Conservation (phyloP, 75 land plant species). For the Picea glauca region DNA sequence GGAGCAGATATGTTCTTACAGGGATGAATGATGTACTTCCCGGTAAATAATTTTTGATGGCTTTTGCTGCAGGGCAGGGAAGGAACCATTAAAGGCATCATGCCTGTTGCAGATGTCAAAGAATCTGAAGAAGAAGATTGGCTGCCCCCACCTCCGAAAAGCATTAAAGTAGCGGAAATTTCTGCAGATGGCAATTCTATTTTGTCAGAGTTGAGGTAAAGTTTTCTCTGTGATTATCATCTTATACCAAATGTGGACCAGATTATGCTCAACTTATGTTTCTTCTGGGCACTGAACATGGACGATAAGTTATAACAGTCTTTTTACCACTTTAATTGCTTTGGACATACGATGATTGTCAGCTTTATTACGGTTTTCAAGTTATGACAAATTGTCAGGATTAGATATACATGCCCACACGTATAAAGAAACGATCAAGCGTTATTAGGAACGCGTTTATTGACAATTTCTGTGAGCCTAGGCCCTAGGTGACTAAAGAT, state of each 20-base stretch:
- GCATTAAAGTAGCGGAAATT: neutral
- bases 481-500: too few species aligned
- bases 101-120: neutral
- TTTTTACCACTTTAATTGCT: too few species aligned
- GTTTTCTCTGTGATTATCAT: neutral
- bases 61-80: neutral
- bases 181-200: slow-evolving; percentile 28
- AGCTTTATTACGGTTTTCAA: too few species aligned
- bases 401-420: too few species aligned
- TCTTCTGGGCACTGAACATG: too few species aligned
- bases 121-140: slow-evolving; percentile 43
- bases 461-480: too few species aligned
- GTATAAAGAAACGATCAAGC: too few species aligned
- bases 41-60: neutral
- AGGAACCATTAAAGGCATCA: neutral
- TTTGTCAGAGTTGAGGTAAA: slow-evolving; percentile 45
- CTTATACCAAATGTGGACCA: neutral
- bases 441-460: too few species aligned
- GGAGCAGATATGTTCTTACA: neutral
- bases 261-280: too few species aligned
- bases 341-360: too few species aligned
- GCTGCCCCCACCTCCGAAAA: slow-evolving; percentile 48
- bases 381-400: too few species aligned
- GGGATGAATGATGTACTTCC: neutral
- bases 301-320: too few species aligned